Conservation (phyloP, 2,329 filamentous ascomycete genomes). For the Thermomyces lanuginosus region DNA sequence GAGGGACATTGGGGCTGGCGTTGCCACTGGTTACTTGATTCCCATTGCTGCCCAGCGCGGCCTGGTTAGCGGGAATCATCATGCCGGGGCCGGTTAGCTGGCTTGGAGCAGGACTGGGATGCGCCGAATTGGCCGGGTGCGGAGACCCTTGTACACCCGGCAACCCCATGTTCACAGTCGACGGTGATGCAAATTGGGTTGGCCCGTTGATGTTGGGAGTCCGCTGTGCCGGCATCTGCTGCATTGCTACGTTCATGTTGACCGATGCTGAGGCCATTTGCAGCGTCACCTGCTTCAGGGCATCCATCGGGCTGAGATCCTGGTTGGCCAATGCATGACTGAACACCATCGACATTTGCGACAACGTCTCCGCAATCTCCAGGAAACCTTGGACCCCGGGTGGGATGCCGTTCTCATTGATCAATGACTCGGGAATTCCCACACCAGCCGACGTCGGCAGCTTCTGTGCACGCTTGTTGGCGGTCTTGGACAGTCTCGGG, state of each 20-base stretch:
- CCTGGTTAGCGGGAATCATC: conserved; percentile 41
- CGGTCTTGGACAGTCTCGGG: conserved; percentile 42
- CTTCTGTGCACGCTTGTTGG: conserved; percentile 35
- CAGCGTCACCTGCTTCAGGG: conserved; percentile 34
- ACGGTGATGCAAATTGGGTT: conserved; percentile 42
- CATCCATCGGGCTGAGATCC: conserved; percentile 37
- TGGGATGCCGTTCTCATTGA: conserved; percentile 39
- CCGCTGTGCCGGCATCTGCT: conserved; percentile 22
- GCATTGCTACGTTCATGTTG: conserved; percentile 20
- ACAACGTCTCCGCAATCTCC: conserved; percentile 51
- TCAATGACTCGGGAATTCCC: conserved; percentile 27
- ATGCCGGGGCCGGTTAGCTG: conserved; percentile 35
- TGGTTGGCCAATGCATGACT: conserved; percentile 38
- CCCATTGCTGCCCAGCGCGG: conserved; percentile 37
- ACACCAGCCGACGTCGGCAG: conserved; percentile 28
- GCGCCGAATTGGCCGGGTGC: conserved; percentile 35
- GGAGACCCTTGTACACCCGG: conserved; percentile 33
- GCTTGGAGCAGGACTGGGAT: conserved; percentile 31
- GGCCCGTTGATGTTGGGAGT: conserved; percentile 32
- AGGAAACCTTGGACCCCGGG: conserved; percentile 42
- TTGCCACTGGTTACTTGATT: conserved; percentile 39
- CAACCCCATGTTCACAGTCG: conserved; percentile 37
- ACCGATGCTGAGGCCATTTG: conserved; percentile 4
- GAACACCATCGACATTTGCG: conserved; percentile 46
- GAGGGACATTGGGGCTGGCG: conserved; percentile 45